These are phyloP conservation scores for Backusella parvicylindrica DNA, from an alignment of 192 early-diverging fungal genomes.

Conservation along the genomic window DNA sequence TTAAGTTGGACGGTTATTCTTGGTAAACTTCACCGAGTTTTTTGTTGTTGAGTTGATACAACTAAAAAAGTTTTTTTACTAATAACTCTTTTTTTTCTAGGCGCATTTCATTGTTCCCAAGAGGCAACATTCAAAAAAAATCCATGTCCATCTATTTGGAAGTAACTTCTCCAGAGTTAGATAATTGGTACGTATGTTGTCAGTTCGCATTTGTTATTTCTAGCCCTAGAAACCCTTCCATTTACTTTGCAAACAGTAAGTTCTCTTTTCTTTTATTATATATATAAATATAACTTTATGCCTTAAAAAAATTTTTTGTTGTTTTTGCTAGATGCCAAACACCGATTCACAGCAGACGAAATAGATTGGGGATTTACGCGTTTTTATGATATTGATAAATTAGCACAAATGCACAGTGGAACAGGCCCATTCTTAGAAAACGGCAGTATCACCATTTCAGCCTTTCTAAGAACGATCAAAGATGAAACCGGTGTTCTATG, in stretches of 20 bases:
- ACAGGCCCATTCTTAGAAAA: constrained; percentile 65
- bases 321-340: constrained; percentile 51
- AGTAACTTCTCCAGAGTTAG: constrained; percentile 64
- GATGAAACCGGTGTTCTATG: constrained; percentile 92
- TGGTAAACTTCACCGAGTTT: no score
- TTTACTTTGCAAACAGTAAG: constrained; percentile 49
- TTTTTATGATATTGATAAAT: constrained; percentile 57
- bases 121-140: constrained; percentile 74
- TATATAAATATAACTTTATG: background rate
- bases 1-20: constrained; percentile 18
- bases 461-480: constrained; percentile 71
- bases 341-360: constrained; percentile 81
- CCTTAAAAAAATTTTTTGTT: background rate
- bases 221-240: constrained; percentile 66
- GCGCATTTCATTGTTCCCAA: constrained; percentile 80
- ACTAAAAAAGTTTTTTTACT: no score
- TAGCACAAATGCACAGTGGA: constrained; percentile 38
- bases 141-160: constrained; percentile 84
- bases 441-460: constrained; percentile 60
- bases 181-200: constrained; percentile 78
- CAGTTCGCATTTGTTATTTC: constrained; percentile 77
- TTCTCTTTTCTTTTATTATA: background rate
- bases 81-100: background rate
- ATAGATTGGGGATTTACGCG: constrained; percentile 96
- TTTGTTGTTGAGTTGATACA: no score